Base-by-base conservation (phyloP, 352 stramenopile species). In the Globisporangium cylindrosporum region DNA sequence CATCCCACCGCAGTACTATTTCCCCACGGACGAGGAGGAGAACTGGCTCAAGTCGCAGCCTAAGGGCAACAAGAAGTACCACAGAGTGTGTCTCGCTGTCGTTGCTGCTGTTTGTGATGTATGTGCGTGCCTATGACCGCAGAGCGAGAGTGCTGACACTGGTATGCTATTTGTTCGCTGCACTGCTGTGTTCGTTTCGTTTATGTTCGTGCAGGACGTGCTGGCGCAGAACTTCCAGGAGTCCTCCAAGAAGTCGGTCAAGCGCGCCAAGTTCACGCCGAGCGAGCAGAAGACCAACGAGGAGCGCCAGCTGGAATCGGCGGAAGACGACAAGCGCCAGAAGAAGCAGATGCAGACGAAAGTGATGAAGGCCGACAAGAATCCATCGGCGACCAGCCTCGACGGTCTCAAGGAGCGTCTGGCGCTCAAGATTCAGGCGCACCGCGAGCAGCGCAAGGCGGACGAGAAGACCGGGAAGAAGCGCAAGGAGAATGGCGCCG, bases 1-100 rank as follows among this genome's bases (percentile, higher is more conserved):
- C 61, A 93, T 92, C 60, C 86, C 86, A 34, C 73, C 80, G 63
- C 77, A 87, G 32, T 89, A 86, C 62, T 93, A 93, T 77, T 90
- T 93, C 70, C 38, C 83, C 83, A 91, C 82, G 24, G 86, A 93
- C 62, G 81, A 82, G 20, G 83, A 93, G 64, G 75, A 84, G 34
- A 93, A 92, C 73, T 93, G 83, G 79, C 77, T 81, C 59, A 82
- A 87, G 66, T 89, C 80, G 46, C 73, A 80, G 20, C 84, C 84
- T 59, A 86, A 82, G 69, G 57, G 60, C 38, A 46, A 57, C 67
- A 86, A 87, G 64, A 93, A 93, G 69, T 92, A 92, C 68, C 83
- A 91, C 76, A 86, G 88, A 73, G 81, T 90, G 66, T 66, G 73
- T 71, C 32, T 32, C 12, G 10, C 18, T 18, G 32, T 14, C 51